Evolutionary conservation across 2,329 filamentous ascomycete species (phyloP).

Genomic region (Achaetomium macrosporum): DNA sequence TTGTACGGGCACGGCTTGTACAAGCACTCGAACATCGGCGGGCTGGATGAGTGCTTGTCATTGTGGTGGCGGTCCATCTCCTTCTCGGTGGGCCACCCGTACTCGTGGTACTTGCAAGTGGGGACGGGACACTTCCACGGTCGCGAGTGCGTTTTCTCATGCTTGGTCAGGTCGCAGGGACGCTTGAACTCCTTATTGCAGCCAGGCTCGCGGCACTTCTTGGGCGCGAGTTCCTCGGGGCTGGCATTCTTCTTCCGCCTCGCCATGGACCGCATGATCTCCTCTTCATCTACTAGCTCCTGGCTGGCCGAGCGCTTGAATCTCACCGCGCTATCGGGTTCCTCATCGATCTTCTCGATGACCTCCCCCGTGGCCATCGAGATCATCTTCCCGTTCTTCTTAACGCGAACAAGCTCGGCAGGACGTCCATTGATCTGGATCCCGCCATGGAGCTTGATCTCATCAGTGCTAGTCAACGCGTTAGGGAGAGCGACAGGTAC

Average conservation of each 20-base stretch:
- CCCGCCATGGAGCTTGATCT: conserved; percentile 75
- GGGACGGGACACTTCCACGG: conserved; percentile 86
- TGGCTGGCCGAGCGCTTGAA: conserved; percentile 64
- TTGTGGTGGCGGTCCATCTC: conserved; percentile 94
- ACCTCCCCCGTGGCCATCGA: conserved; percentile 67
- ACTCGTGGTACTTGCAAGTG: conserved; percentile 82
- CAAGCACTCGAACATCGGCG: conserved; percentile 75
- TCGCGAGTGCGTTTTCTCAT: conserved; percentile 94
- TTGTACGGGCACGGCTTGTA: conserved; percentile 84
- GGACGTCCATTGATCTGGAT: conserved; percentile 75
- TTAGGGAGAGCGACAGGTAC: conserved; percentile 9
- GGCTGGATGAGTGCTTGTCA: conserved; percentile 82
- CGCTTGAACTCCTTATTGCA: conserved; percentile 94
- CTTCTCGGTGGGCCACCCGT: conserved; percentile 96
- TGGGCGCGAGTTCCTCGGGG: conserved; percentile 73
- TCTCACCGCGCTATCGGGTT: conserved; percentile 42
- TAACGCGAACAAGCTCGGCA: conserved; percentile 76
- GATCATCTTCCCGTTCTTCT: conserved; percentile 72
- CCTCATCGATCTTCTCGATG: conserved; percentile 49
- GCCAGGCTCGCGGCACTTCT: conserved; percentile 66
- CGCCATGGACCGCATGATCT: conserved; percentile 87
- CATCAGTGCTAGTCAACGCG: conserved; percentile 44
- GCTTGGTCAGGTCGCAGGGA: conserved; percentile 95
- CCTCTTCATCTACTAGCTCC: conserved; percentile 70
- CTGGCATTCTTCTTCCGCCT: conserved; percentile 89